Conservation (phyloP, 805 yeast genomes). For the Teunomyces pallodes region DNA sequence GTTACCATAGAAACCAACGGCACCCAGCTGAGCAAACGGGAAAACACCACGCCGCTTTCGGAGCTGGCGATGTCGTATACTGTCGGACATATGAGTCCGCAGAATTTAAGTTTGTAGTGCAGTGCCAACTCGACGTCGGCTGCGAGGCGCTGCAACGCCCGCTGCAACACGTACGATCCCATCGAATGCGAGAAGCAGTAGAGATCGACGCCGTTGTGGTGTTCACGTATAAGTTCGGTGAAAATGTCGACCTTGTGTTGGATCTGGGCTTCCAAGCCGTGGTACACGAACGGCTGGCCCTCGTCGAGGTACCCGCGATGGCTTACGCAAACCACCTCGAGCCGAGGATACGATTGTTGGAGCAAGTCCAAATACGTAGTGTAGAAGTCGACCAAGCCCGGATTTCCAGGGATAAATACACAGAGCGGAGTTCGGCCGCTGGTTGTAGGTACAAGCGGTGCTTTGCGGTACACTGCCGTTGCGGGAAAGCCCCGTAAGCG, state of each 20-base stretch:
- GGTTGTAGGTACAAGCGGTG: conserved; percentile 1
- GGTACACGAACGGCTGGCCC: conserved; percentile 20
- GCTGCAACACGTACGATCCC: conserved; percentile 59
- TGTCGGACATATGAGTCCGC: conserved; percentile 71
- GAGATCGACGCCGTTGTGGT: conserved; percentile 29
- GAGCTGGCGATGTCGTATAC: conserved; percentile 56
- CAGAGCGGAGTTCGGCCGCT: conserved; percentile 28
- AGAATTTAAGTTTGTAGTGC: conserved; percentile 35
- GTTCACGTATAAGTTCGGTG: conserved; percentile 21
- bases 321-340: conserved; percentile 59
- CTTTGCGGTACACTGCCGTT: conserved; percentile 16
- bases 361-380: conserved; percentile 48
- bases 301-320: conserved; percentile 53
- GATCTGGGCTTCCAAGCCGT: conserved; percentile 53
- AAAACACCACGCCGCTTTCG: conserved; percentile 30
- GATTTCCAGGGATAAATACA: conserved; percentile 73
- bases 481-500: conserved; percentile 10
- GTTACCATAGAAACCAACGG: conserved; percentile 38
- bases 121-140: conserved; percentile 21
- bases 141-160: conserved; percentile 10
- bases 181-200: conserved; percentile 67
- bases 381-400: conserved; percentile 69
- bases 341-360: conserved; percentile 39
- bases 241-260: conserved; percentile 56
- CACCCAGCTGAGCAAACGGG: conserved; percentile 22